phyloP scores from a whole-genome alignment of 495 filamentous ascomycete genomes.

The Penicillium ochrochloron region DNA sequence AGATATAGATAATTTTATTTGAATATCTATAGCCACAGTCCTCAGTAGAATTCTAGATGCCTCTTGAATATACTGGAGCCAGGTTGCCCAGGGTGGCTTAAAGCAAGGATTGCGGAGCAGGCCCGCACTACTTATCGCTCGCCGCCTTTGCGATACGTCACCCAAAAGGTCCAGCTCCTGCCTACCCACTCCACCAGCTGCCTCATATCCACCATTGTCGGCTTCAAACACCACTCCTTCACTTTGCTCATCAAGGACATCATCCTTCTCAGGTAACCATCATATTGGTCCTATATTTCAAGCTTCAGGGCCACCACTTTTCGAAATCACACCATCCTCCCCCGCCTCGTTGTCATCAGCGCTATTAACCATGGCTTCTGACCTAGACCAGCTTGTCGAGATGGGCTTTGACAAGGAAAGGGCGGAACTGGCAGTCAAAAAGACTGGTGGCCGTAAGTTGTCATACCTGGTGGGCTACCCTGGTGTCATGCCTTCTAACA shows the following conservation, averaged over 20 bases:
- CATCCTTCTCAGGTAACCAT: neutral
- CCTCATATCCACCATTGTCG: slow-evolving; percentile 2
- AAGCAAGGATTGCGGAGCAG: neutral
- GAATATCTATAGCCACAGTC: no score
- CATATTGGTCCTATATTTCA: neutral
- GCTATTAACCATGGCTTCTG: slow-evolving; percentile 62
- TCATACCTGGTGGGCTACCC: neutral
- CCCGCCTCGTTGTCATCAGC: slow-evolving; percentile 9
- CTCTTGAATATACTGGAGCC: neutral
- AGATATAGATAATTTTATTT: no score
- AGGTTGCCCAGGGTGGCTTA: neutral
- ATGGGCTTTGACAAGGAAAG: slow-evolving; percentile 92
- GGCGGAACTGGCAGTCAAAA: slow-evolving; percentile 80
- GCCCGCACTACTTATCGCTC: slow-evolving; percentile 29
- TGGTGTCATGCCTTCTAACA: slow-evolving; percentile 8
- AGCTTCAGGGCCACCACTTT: neutral
- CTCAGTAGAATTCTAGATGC: no score
- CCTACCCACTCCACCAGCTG: neutral
- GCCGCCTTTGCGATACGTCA: slow-evolving; percentile 43
- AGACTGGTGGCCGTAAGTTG: slow-evolving; percentile 71
- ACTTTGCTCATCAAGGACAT: neutral
- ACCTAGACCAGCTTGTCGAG: slow-evolving; percentile 81
- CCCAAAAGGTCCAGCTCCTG: slow-evolving; percentile 23
- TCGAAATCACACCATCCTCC: neutral
- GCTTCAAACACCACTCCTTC: neutral